Percentiles rank a stretch among this genome's conserved stretches.
phyloP scores from a whole-genome alignment of 805 yeast species.

The Saccharomycopsis selenospora region DNA sequence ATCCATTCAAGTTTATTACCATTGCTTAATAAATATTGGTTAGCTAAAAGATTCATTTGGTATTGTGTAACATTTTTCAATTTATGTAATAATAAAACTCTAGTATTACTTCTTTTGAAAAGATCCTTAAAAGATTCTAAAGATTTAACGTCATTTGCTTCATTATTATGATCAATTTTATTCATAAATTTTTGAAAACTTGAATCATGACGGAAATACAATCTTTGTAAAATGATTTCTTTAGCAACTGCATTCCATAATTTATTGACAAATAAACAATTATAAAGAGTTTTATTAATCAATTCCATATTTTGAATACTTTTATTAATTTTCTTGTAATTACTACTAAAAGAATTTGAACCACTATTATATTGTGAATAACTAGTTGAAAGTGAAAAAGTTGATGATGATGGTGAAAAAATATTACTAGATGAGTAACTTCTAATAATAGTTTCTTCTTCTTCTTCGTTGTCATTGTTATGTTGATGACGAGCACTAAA shows the following conservation, averaged over 20 bases:
- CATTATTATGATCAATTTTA: constrained; percentile 22
- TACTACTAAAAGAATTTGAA: constrained; percentile 7
- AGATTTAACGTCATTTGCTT: background rate
- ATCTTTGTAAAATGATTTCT: constrained; percentile 46
- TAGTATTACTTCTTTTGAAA: constrained; percentile 24
- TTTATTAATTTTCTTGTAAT: constrained; percentile 8
- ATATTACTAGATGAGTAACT: background rate
- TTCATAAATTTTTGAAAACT: constrained; percentile 37
- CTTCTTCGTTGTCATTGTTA: background rate
- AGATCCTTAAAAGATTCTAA: background rate
- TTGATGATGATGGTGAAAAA: background rate
- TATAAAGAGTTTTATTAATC: constrained; percentile 34
- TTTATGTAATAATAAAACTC: constrained; percentile 53
- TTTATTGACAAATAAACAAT: constrained; percentile 63
- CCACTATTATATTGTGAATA: background rate
- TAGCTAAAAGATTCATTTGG: constrained; percentile 43
- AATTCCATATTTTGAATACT: constrained; percentile 5
- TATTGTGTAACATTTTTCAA: constrained; percentile 46
- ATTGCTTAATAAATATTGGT: constrained; percentile 31
- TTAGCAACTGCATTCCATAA: constrained; percentile 53
- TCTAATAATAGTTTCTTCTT: background rate
- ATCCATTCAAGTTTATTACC: constrained; percentile 49
- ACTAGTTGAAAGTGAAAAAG: constrained; percentile 5
- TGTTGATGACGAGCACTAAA: constrained; percentile 5
- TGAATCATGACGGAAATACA: constrained; percentile 45